Base-by-base conservation (phyloP, 768 basidiomycete genomes). In the Tylopilus subfusipes region DNA sequence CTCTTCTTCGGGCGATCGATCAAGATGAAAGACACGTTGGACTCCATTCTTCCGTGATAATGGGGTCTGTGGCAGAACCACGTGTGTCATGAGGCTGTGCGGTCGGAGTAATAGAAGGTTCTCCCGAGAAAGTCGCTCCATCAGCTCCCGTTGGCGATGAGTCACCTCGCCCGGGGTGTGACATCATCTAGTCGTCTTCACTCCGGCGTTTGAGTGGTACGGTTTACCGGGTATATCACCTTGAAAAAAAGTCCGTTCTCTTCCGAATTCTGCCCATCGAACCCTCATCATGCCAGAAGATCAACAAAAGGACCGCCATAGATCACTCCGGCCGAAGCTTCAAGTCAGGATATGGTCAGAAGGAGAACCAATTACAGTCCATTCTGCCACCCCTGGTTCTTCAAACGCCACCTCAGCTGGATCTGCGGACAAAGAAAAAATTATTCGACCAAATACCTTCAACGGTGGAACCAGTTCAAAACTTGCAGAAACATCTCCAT, bases 211-310 rank as follows among this genome's bases (percentile, higher is more conserved):
- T n/a, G n/a, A n/a, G n/a, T n/a, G n/a, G n/a, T n/a, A n/a, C n/a
- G n/a, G n/a, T n/a, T n/a, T n/a, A n/a, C n/a, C n/a, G n/a, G n/a
- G n/a, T n/a, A n/a, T n/a, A 36, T 14, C 34, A 36, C 34, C 22
- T 22, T 42, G n/a, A 14, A 22, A 42, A 14, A 22, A 42, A 21
- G 22, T 14, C 14, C 40, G n/a, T 34, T 36, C 16, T n/a, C 5
- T 18, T 14, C 16, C 33, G 5, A 8, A 24, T n/a, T 11, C 30
- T 25, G 18, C 24, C 22, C 6, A 11, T 5, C 8, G 6, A 25
- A 14, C 25, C 48, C 22, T 25, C 24, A 33, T 29, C 42, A 62
- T 65, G 61, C 21, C 48, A 24, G 53, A 57, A 33, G 52, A 48
- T 9, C 53, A 49, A 5, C 39, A 45, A 22, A 27, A 48, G 18